Conservation (phyloP, 805 yeast species). For the Lachancea lanzarotensis region DNA sequence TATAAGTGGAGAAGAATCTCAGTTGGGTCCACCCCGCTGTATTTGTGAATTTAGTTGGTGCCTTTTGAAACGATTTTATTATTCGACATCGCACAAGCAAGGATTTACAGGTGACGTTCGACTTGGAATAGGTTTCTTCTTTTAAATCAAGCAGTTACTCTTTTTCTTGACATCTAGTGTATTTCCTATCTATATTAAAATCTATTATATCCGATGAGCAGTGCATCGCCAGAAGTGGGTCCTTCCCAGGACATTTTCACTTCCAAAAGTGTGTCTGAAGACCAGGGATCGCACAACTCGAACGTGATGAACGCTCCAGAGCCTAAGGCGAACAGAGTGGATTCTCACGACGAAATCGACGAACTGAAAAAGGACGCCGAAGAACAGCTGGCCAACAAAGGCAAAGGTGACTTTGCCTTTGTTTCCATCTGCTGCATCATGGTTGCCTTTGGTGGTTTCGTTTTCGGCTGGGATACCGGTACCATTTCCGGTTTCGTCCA, state of each 20-base stretch:
- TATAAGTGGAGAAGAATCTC: conserved; percentile 7
- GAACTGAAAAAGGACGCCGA: conserved; percentile 17
- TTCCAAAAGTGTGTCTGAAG: conserved; percentile 8
- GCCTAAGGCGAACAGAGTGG: conserved; percentile 12
- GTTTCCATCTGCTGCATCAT: conserved; percentile 21
- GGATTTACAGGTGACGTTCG: too few relatives aligned
- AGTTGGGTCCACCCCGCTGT: conserved; percentile 1
- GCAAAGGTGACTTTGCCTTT: conserved; percentile 16
- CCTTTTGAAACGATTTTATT: too few relatives aligned
- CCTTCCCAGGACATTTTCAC: conserved; percentile 9
- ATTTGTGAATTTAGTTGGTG: neutral
- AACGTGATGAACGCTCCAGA: conserved; percentile 18
- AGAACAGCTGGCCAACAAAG: conserved; percentile 14
- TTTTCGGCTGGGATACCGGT: conserved; percentile 76
- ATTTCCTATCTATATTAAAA: neutral
- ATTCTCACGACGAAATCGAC: conserved; percentile 16
- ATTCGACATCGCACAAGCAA: too few relatives aligned
- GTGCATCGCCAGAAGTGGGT: conserved; percentile 9
- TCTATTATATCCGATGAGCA: conserved; percentile 1
- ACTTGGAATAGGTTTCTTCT: too few relatives aligned
- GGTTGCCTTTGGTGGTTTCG: conserved; percentile 39
- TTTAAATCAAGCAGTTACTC: too few relatives aligned
- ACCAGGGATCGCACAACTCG: conserved; percentile 13
- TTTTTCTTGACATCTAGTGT: neutral
- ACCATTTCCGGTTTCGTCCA: conserved; percentile 68